phyloP scores from a whole-genome alignment of 805 yeast genomes.

The Metschnikowia vanudenii region DNA sequence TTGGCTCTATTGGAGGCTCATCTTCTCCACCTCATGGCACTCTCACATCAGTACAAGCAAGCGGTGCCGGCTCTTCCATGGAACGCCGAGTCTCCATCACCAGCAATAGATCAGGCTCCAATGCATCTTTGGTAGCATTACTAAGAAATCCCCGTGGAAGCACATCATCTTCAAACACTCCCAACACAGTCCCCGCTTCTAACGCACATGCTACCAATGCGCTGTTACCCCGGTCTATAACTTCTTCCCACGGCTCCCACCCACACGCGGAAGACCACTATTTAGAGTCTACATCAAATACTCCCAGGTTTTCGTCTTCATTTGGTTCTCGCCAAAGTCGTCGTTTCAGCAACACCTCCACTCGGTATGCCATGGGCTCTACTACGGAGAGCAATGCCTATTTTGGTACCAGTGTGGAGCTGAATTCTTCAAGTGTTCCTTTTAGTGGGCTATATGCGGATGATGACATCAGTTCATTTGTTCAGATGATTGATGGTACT shows the following conservation, averaged over 20 bases:
- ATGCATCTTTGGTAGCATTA: conserved; percentile 53
- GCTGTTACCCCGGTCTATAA: conserved; percentile 34
- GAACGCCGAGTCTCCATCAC: conserved; percentile 44
- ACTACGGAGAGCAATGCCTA: conserved; percentile 22
- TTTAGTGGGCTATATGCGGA: conserved; percentile 47
- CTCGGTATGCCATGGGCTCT: conserved; percentile 17
- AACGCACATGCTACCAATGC: conserved; percentile 17
- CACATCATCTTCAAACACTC: conserved; percentile 37
- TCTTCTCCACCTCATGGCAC: conserved; percentile 35
- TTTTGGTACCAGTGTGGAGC: conserved; percentile 37
- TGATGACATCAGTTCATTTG: conserved; percentile 68
- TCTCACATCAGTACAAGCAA: conserved; percentile 12
- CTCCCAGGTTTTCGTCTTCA: conserved; percentile 68
- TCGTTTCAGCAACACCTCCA: conserved; percentile 41
- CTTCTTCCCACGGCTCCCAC: conserved; percentile 41
- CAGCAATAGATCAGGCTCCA: conserved; percentile 47
- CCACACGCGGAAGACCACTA: conserved; percentile 29
- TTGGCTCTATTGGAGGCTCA: conserved; percentile 53
- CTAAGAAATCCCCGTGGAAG: conserved; percentile 50
- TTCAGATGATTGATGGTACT: conserved; percentile 65
- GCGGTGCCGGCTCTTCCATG: conserved; percentile 23
- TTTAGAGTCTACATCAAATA: conserved; percentile 31
- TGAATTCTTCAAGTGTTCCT: conserved; percentile 35
- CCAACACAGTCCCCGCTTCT: conserved; percentile 26
- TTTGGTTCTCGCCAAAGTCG: conserved; percentile 64